Evolutionary conservation across 208 protist genomes (phyloP).

Genomic region (Acanthamoeba healyi): DNA sequence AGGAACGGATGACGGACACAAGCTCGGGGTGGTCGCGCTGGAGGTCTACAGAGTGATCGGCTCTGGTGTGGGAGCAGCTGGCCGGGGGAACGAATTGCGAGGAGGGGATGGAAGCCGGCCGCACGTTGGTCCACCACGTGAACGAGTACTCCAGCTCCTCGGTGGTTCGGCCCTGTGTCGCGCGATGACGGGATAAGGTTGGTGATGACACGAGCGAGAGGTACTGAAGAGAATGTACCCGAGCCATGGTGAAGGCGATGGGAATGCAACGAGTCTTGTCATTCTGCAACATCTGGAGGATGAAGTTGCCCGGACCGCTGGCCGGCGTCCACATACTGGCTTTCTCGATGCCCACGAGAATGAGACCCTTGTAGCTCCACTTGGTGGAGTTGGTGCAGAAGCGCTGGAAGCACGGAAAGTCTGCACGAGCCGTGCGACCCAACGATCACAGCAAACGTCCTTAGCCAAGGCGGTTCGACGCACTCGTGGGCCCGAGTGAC

Average conservation of each 20-base stretch:
- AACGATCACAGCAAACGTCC: no score
- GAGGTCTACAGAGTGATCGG: neutral
- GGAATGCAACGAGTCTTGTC: constrained; percentile 18
- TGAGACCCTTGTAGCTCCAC: neutral
- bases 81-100: neutral
- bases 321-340: neutral
- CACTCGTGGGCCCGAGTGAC: no score
- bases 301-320: neutral
- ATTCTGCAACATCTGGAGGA: neutral
- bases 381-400: neutral
- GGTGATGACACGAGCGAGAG: neutral
- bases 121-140: neutral
- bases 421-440: no score
- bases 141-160: neutral
- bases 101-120: neutral
- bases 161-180: neutral
- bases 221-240: neutral
- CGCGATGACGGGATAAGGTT: neutral
- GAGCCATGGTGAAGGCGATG: neutral
- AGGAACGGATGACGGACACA: neutral
- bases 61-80: neutral
- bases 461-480: no score
- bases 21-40: neutral
- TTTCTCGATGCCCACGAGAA: constrained; percentile 6
- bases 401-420: neutral